Percentiles rank a stretch among this genome's conserved stretches.
Evolutionary conservation across 2,329 filamentous ascomycete genomes (phyloP).

Genomic region (Fusarium papillatum): DNA sequence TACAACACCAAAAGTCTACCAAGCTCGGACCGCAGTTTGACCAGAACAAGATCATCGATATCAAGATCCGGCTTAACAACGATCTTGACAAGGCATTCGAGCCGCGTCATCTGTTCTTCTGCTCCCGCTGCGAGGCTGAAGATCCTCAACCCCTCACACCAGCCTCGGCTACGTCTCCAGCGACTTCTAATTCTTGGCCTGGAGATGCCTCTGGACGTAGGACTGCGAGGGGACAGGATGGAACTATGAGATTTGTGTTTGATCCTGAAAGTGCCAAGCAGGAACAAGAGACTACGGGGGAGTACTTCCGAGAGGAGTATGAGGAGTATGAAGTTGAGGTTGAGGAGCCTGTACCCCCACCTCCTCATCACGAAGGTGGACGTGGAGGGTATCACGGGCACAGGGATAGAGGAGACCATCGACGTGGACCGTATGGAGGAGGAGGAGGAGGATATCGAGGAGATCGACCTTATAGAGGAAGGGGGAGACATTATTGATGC

Average conservation of each 20-base stretch:
- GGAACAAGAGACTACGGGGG: constrained; percentile 77
- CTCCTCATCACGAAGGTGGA: constrained; percentile 40
- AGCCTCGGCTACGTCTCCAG: constrained; percentile 53
- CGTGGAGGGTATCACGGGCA: constrained; percentile 49
- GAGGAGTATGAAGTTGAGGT: constrained; percentile 85
- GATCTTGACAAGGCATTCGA: constrained; percentile 76
- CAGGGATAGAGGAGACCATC: constrained; percentile 49
- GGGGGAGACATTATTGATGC: constrained; percentile 49
- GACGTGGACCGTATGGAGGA: constrained; percentile 51
- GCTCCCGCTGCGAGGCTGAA: constrained; percentile 63
- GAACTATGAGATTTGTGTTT: constrained; percentile 91
- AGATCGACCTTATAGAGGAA: constrained; percentile 50
- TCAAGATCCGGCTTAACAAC: constrained; percentile 89
- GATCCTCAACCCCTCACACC: constrained; percentile 48
- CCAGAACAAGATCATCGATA: constrained; percentile 84
- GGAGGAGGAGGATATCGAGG: constrained; percentile 51
- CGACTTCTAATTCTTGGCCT: constrained; percentile 53
- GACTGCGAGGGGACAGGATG: constrained; percentile 66
- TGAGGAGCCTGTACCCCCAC: constrained; percentile 69
- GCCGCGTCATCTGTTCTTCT: constrained; percentile 75
- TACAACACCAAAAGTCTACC: constrained; percentile 82
- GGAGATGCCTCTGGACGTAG: constrained; percentile 49
- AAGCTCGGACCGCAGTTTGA: constrained; percentile 80
- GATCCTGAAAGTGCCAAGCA: constrained; percentile 80
- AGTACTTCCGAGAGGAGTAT: constrained; percentile 80